Percentiles rank a stretch among this genome's conserved stretches.
Conservation (phyloP, 2,329 filamentous ascomycete species). For the Hypomyces rosellus region DNA sequence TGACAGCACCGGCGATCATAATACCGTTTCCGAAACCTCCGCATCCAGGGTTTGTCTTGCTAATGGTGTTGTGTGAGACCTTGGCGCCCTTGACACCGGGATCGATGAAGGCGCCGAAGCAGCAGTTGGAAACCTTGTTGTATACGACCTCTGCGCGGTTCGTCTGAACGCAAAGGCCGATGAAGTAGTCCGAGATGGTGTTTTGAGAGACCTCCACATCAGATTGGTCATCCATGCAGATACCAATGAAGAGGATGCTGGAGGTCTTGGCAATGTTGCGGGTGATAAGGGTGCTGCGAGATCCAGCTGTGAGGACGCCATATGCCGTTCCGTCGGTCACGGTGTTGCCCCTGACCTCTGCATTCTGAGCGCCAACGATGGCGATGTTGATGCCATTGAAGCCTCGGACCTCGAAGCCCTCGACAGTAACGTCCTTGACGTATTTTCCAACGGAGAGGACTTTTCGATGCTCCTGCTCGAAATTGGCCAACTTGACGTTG, state of each 20-base stretch:
- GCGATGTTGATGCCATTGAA: conserved; percentile 31
- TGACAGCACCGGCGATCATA: conserved; percentile 21
- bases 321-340: conserved; percentile 7
- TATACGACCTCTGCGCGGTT: conserved; percentile 23
- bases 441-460: conserved; percentile 17
- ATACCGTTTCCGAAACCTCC: too few species aligned
- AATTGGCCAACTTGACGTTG: too few species aligned
- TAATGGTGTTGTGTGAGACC: conserved; percentile 21
- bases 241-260: too few species aligned
- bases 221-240: too few species aligned
- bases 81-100: conserved; percentile 23
- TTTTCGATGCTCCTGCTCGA: too few species aligned
- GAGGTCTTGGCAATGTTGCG: too few species aligned
- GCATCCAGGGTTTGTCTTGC: too few species aligned
- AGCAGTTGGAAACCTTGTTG: conserved; percentile 26
- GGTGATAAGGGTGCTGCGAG: too few species aligned
- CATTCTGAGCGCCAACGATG: conserved; percentile 26
- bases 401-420: conserved; percentile 25
- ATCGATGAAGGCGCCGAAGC: conserved; percentile 28
- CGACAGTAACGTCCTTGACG: conserved; percentile 26
- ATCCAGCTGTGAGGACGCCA: too few species aligned
- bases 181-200: too few species aligned
- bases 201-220: too few species aligned
- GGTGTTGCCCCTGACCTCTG: conserved; percentile 21
- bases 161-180: conserved; percentile 30